These are phyloP conservation scores for Fusarium solani-melongenae DNA, from an alignment of 2,329 filamentous ascomycete genomes.

Conservation along the genomic window DNA sequence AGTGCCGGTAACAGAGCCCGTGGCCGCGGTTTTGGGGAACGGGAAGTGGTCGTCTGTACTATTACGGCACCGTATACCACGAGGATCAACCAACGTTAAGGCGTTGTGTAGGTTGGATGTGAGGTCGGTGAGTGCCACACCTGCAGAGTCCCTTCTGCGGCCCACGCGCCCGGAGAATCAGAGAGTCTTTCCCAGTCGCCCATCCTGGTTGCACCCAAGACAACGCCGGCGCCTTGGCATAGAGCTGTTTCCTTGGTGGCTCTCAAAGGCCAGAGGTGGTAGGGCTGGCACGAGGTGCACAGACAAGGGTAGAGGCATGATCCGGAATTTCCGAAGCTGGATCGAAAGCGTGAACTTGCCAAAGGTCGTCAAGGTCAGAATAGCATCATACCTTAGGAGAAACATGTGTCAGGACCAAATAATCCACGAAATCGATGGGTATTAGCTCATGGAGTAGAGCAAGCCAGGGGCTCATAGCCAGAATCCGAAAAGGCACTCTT, in stretches of 20 bases:
- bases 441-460: not conserved
- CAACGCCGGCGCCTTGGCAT: not conserved
- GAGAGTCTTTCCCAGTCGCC: not conserved
- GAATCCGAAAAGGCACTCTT: not conserved
- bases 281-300: not conserved
- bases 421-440: not conserved
- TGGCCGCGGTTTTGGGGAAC: not conserved
- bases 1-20: not conserved
- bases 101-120: not conserved
- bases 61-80: not conserved
- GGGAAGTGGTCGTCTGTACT: not conserved
- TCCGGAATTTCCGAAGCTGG: not conserved
- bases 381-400: not conserved
- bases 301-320: not conserved
- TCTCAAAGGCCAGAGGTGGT: not conserved
- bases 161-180: not conserved
- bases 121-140: conserved; percentile 1
- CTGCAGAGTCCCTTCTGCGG: not conserved
- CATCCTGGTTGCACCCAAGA: not conserved
- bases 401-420: not conserved
- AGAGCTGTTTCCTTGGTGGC: not conserved
- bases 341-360: not conserved
- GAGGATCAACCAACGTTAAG: not conserved
- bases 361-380: not conserved
- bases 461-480: not conserved